Evolutionary conservation across 257 asterid species (phyloP).

Genomic region (Mentha longifolia): DNA sequence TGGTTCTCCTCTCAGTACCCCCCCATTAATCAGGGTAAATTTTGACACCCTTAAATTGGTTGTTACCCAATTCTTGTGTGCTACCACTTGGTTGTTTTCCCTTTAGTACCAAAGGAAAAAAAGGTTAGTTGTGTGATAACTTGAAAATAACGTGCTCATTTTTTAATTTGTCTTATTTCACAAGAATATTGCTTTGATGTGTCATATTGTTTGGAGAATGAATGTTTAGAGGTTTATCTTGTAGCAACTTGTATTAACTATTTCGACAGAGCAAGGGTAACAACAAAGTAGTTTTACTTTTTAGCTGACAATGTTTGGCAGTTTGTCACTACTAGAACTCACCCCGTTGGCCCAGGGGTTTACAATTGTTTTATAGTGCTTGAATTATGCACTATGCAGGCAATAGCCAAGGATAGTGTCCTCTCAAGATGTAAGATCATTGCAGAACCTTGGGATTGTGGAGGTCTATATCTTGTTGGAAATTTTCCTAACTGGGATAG

Average conservation of each 20-base stretch:
- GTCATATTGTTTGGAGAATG: neutral
- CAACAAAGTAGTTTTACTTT: neutral
- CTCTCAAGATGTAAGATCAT: slow-evolving; percentile 93
- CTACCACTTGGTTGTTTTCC: slow-evolving; percentile 9
- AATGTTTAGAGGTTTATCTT: neutral
- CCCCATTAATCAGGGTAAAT: slow-evolving; percentile 83
- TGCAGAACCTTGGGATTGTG: slow-evolving; percentile 99
- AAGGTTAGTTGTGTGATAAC: too few species aligned
- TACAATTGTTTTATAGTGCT: neutral
- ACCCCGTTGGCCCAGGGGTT: neutral
- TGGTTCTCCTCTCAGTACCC: slow-evolving; percentile 90
- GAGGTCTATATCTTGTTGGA: slow-evolving; percentile 97
- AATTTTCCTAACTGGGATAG: slow-evolving; percentile 98
- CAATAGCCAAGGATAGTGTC: slow-evolving; percentile 83
- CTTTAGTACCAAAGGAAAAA: neutral
- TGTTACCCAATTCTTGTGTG: neutral
- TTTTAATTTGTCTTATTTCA: slow-evolving; percentile 22
- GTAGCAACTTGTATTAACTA: neutral
- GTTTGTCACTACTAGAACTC: neutral
- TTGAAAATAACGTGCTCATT: neutral
- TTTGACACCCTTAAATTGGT: slow-evolving; percentile 15
- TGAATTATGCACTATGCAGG: slow-evolving; percentile 61
- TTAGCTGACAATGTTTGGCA: neutral
- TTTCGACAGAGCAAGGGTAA: neutral
- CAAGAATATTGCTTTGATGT: slow-evolving; percentile 5